phyloP scores from a whole-genome alignment of 768 basidiomycete species.

The Naganishia vishniacii region DNA sequence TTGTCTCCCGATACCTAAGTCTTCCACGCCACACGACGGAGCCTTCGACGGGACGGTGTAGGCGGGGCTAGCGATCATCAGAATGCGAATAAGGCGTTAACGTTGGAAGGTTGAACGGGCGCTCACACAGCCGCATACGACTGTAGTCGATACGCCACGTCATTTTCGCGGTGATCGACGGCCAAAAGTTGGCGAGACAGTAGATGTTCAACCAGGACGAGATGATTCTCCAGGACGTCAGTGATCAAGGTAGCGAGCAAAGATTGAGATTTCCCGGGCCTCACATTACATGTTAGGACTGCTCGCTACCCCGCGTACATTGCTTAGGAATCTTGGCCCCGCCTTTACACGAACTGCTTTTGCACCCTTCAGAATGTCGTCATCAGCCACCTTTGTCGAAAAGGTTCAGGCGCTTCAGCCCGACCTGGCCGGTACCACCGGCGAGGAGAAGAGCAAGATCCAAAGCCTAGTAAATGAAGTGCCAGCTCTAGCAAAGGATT shows the following conservation, averaged over 20 bases:
- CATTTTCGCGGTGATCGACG: background rate
- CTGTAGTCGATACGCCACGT: background rate
- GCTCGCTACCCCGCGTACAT: slow-evolving; percentile 5
- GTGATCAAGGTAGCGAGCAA: background rate
- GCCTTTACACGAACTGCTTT: slow-evolving; percentile 7
- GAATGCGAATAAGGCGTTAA: background rate
- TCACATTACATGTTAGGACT: background rate
- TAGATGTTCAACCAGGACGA: background rate
- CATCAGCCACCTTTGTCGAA: slow-evolving; percentile 33
- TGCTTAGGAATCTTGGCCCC: background rate
- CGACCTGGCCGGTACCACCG: slow-evolving; percentile 35
- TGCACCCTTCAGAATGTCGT: slow-evolving; percentile 30
- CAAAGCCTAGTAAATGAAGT: slow-evolving; percentile 32
- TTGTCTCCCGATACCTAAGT: slow-evolving; percentile 37
- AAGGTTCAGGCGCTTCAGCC: slow-evolving; percentile 41
- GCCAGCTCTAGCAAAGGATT: slow-evolving; percentile 36
- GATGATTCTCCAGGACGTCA: background rate
- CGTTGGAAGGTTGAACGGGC: background rate
- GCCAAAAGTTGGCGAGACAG: slow-evolving; percentile 4
- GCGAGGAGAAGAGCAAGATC: slow-evolving; percentile 42
- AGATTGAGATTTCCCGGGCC: background rate
- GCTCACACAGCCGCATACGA: too few relatives aligned
- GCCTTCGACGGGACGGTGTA: background rate
- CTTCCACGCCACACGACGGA: slow-evolving; percentile 32
- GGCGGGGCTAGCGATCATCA: background rate